A percentile compares a stretch with the other conserved stretches of the same genome.
Conservation (phyloP, 2,329 filamentous ascomycete genomes). For the Bipolaris zeicola region DNA sequence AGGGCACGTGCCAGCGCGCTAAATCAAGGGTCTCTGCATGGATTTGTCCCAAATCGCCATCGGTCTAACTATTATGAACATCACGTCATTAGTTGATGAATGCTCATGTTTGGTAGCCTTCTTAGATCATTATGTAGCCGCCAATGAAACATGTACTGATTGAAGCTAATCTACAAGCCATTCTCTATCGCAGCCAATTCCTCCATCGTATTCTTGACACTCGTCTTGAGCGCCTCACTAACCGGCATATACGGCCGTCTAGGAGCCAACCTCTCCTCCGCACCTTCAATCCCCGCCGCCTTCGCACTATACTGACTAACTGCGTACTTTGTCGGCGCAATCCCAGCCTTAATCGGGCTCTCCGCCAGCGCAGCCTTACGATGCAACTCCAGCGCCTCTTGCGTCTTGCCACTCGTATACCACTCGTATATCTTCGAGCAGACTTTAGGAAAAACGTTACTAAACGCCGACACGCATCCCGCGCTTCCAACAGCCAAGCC, state of each 20-base stretch:
- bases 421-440: conserved; percentile 65
- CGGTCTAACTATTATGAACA: neutral
- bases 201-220: conserved; percentile 31
- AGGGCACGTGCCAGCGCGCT: conserved; percentile 15
- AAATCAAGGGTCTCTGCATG: conserved; percentile 6
- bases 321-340: conserved; percentile 72
- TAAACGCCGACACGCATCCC: conserved; percentile 64
- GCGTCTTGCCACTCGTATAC: conserved; percentile 62
- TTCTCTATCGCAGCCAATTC: conserved; percentile 37
- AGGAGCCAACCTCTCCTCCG: conserved; percentile 37
- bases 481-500: conserved; percentile 59
- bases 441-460: conserved; percentile 62
- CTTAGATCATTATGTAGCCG: neutral
- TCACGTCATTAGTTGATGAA: neutral
- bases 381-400: conserved; percentile 67
- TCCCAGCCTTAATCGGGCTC: conserved; percentile 68
- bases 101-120: neutral
- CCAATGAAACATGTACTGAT: neutral
- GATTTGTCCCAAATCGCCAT: neutral
- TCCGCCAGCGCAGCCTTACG: conserved; percentile 68
- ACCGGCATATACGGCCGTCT: conserved; percentile 38
- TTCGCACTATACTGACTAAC: conserved; percentile 67
- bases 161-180: conserved; percentile 1
- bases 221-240: conserved; percentile 30
- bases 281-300: conserved; percentile 54